A percentile compares a stretch with the other conserved stretches of the same genome.
Evolutionary conservation across 2,329 filamentous ascomycete genomes (phyloP).

Genomic region (Delphinella strobiligena): DNA sequence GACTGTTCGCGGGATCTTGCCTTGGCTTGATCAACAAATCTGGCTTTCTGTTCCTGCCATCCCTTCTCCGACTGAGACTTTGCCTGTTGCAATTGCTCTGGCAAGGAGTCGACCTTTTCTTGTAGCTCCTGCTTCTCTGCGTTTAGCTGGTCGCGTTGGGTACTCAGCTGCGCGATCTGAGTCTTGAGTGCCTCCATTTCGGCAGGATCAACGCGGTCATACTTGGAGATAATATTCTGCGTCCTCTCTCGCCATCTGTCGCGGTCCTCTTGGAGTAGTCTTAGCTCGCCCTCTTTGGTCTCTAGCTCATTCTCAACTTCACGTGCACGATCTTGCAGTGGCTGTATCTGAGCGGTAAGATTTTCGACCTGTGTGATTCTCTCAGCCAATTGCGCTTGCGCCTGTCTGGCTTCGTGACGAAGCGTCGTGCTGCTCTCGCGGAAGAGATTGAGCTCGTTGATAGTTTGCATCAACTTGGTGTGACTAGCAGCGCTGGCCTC

Average conservation of each 20-base stretch:
- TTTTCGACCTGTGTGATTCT: constrained; percentile 65
- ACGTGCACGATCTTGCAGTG: constrained; percentile 65
- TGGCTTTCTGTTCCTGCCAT: constrained; percentile 36
- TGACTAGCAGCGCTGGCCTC: constrained; percentile 65
- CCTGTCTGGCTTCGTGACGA: constrained; percentile 71
- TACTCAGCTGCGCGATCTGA: constrained; percentile 45
- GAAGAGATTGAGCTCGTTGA: constrained; percentile 92
- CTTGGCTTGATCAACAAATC: constrained; percentile 40
- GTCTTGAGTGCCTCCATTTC: constrained; percentile 84
- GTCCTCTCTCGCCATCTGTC: constrained; percentile 94
- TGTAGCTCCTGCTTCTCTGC: constrained; percentile 39
- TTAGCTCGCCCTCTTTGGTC: constrained; percentile 76
- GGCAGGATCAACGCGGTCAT: constrained; percentile 86
- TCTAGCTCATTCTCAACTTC: constrained; percentile 73
- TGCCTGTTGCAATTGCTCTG: constrained; percentile 31
- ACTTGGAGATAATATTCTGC: constrained; percentile 90
- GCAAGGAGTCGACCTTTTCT: constrained; percentile 35
- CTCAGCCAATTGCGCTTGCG: constrained; percentile 62
- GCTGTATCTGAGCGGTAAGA: constrained; percentile 63
- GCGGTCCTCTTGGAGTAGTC: constrained; percentile 77
- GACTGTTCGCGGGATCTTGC: constrained; percentile 52
- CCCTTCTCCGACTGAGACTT: constrained; percentile 32
- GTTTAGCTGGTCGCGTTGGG: constrained; percentile 43
- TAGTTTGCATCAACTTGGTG: constrained; percentile 82
- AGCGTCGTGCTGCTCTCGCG: constrained; percentile 89